Evolutionary conservation across 179 eudicot genomes (phyloP), one percentile per base, ranked within the genome.

Genomic region (Carnegiea gigantea): DNA sequence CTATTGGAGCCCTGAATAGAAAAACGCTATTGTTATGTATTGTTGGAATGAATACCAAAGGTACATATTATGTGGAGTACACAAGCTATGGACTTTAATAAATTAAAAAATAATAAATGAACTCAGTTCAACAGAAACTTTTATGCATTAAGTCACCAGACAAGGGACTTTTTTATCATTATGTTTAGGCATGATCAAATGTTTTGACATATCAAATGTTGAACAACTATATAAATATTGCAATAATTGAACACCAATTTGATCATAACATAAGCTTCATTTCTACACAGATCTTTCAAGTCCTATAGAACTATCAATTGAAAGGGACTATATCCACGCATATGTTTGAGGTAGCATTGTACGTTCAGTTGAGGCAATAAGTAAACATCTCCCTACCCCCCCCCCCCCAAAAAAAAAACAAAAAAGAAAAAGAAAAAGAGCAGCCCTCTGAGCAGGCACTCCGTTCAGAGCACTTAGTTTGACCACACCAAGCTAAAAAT

Each of bases 1-100:
- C 98, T 86, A 95, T 95, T 79, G 99, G 99, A 86, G 95, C 98
- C 80, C 99, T 95, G 88, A 24, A 84, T 80, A 81, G 78, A 78
- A 81, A 17, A 68, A 73, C 20, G 73, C 28, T 59, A 48, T 77
- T 57, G 75, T 77, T 44, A 81, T 3, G 71, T 4, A 10, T 12
- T 26, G 36, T 67, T 67, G 21, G n/a, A 57, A 57, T 57, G 71
- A 28, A 67, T 24, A 11, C 71, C 26, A 9, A 67, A 67, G 40
- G 17, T 0, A 51, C 14, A 51, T 17, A 51, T 51, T 51, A 51
- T 51, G 57, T 1, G 9, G 57, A 51, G 17, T 51, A 51, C 38
- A 28, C 38, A 67, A 67, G 71, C 1, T 15, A 65, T 65, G 60
- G 60, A 54, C 60, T 20, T 20, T 18, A 6, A 57, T 15, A 57